These are phyloP conservation scores for Citrus reticulata DNA, from an alignment of 345 rosid genomes.

Conservation along the genomic window DNA sequence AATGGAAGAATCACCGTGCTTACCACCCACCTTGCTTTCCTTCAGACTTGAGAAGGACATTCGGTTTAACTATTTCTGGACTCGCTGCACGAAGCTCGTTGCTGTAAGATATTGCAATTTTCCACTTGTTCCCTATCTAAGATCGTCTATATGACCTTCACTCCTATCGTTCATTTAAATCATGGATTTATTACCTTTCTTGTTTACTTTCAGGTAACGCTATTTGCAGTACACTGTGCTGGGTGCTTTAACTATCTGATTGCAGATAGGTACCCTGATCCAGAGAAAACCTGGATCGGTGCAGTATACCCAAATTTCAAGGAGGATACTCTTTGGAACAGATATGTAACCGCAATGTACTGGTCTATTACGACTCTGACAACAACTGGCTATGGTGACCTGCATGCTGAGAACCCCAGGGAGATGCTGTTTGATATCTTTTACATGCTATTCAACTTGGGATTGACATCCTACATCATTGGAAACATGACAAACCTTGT, in stretches of 20 bases:
- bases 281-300: constrained; percentile 81
- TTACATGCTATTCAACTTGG: constrained; percentile 92
- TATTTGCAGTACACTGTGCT: constrained; percentile 90
- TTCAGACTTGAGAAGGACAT: constrained; percentile 98
- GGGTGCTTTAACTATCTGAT: constrained; percentile 90
- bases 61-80: constrained; percentile 97
- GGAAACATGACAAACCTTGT: constrained; percentile 99
- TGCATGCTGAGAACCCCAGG: constrained; percentile 85
- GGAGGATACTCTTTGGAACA: constrained; percentile 60
- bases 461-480: constrained; percentile 87
- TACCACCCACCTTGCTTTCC: constrained; percentile 22
- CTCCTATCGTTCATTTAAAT: constrained; percentile 1
- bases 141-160: not conserved
- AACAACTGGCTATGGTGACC: constrained; percentile 94
- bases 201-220: constrained; percentile 63
- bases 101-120: constrained; percentile 49
- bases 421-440: constrained; percentile 94
- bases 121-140: constrained; percentile 1
- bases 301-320: constrained; percentile 72
- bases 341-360: constrained; percentile 82
- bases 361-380: constrained; percentile 95
- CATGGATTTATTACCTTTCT: not conserved
- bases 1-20: constrained; percentile 12
- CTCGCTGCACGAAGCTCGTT: constrained; percentile 80
- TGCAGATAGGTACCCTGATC: constrained; percentile 87